phyloP scores from a whole-genome alignment of 2,329 filamentous ascomycete species.

The Neophaeococcomyces mojaviensis region DNA sequence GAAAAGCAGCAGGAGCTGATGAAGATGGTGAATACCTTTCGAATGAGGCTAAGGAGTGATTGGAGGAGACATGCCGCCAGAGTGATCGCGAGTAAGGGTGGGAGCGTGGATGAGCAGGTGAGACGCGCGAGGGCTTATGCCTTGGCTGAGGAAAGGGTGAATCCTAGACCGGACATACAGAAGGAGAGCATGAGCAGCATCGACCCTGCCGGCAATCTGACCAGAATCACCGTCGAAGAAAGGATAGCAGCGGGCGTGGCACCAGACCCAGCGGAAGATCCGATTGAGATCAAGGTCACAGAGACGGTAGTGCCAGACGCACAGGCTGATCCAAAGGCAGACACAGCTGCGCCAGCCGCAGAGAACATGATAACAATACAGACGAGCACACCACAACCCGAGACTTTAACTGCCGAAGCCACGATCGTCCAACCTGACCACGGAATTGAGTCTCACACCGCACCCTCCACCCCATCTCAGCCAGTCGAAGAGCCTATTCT shows the following conservation, averaged over 20 bases:
- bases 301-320: constrained; percentile 22
- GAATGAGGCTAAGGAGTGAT: constrained; percentile 65
- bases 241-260: constrained; percentile 18
- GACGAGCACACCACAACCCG: neutral
- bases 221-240: constrained; percentile 33
- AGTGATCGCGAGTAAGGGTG: constrained; percentile 69
- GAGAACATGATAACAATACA: constrained; percentile 2
- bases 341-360: neutral
- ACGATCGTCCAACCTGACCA: constrained; percentile 1
- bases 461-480: constrained; percentile 18
- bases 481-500: constrained; percentile 18
- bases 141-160: constrained; percentile 53
- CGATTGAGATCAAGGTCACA: constrained; percentile 22
- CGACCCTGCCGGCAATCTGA: constrained; percentile 37
- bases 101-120: constrained; percentile 66
- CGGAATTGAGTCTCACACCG: constrained; percentile 1
- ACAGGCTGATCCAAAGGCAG: constrained; percentile 12
- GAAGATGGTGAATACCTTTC: constrained; percentile 61
- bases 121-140: constrained; percentile 65
- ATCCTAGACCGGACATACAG: constrained; percentile 32
- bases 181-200: constrained; percentile 39
- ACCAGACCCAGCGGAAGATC: constrained; percentile 5
- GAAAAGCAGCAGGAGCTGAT: constrained; percentile 93
- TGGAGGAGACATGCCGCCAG: constrained; percentile 79
- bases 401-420: constrained; percentile 9